Percentiles rank a stretch among this genome's conserved stretches.
These are phyloP conservation scores for Dujonia santamariae DNA, from an alignment of 1,139 yeast species.

Conservation along the genomic window DNA sequence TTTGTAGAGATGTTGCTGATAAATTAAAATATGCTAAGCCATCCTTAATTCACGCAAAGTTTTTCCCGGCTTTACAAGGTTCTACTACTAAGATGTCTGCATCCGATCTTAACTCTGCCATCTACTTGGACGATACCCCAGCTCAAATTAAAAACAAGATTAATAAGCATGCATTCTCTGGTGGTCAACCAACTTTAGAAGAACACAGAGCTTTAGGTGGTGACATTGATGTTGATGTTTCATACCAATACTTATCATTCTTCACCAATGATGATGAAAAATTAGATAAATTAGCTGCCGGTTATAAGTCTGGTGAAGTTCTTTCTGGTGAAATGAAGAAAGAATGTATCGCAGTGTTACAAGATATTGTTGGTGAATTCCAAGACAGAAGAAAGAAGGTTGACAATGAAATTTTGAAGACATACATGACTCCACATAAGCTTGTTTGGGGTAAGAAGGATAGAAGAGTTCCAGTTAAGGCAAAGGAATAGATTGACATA, in stretches of 20 bases:
- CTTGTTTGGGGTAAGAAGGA: slow-evolving; percentile 71
- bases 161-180: slow-evolving; percentile 95
- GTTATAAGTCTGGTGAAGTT: slow-evolving; percentile 77
- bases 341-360: slow-evolving; percentile 76
- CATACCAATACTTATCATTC: slow-evolving; percentile 88
- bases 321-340: slow-evolving; percentile 94
- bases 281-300: slow-evolving; percentile 57
- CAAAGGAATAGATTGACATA: slow-evolving; percentile 39
- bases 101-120: slow-evolving; percentile 71
- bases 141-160: slow-evolving; percentile 91
- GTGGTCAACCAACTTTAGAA: slow-evolving; percentile 85
- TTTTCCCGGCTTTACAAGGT: slow-evolving; percentile 98
- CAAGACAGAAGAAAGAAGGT: slow-evolving; percentile 74
- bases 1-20: slow-evolving; percentile 95
- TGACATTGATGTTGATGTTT: slow-evolving; percentile 92
- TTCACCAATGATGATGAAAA: slow-evolving; percentile 86
- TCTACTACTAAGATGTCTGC: slow-evolving; percentile 97
- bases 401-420: slow-evolving; percentile 60
- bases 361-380: slow-evolving; percentile 73
- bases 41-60: slow-evolving; percentile 86
- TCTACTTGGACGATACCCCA: slow-evolving; percentile 92
- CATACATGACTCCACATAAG: slow-evolving; percentile 84
- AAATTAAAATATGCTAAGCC: slow-evolving; percentile 90
- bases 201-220: slow-evolving; percentile 92
- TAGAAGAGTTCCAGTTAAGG: slow-evolving; percentile 67